These are phyloP conservation scores for Mycosphaerella sp. DNA, from an alignment of 2,329 filamentous ascomycete species.

Conservation along the genomic window DNA sequence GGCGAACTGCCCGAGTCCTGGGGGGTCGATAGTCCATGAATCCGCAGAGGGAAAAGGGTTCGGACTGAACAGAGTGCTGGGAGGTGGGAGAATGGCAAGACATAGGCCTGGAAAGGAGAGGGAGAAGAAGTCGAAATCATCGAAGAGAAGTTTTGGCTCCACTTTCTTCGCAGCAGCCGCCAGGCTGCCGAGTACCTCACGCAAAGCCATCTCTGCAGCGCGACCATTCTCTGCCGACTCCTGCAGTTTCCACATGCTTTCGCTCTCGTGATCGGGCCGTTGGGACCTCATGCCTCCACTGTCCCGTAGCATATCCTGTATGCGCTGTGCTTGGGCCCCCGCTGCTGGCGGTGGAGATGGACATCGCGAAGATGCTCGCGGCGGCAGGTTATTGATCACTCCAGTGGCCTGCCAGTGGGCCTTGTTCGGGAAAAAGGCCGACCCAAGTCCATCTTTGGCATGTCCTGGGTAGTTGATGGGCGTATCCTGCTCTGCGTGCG, in stretches of 20 bases:
- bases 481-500: slow-evolving; percentile 7
- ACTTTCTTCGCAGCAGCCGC: slow-evolving; percentile 67
- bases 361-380: slow-evolving; percentile 24
- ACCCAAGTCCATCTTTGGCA: slow-evolving; percentile 13
- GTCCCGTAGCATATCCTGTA: slow-evolving; percentile 29
- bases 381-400: slow-evolving; percentile 67
- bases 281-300: slow-evolving; percentile 21
- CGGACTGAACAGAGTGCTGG: slow-evolving; percentile 74
- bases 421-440: slow-evolving; percentile 47
- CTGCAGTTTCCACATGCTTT: slow-evolving; percentile 39
- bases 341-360: slow-evolving; percentile 16
- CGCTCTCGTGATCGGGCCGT: slow-evolving; percentile 55
- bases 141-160: slow-evolving; percentile 47
- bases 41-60: slow-evolving; percentile 70
- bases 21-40: slow-evolving; percentile 76
- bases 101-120: slow-evolving; percentile 82
- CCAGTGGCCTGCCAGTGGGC: slow-evolving; percentile 71
- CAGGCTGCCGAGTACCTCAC: slow-evolving; percentile 74
- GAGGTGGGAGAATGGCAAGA: slow-evolving; percentile 71
- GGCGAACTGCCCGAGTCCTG: slow-evolving; percentile 65
- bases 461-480: slow-evolving; percentile 22
- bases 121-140: slow-evolving; percentile 71
- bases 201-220: slow-evolving; percentile 76
- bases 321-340: slow-evolving; percentile 27
- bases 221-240: slow-evolving; percentile 73